Base-by-base conservation (phyloP, 208 protist genomes). In the Perkinsela sp. region DNA sequence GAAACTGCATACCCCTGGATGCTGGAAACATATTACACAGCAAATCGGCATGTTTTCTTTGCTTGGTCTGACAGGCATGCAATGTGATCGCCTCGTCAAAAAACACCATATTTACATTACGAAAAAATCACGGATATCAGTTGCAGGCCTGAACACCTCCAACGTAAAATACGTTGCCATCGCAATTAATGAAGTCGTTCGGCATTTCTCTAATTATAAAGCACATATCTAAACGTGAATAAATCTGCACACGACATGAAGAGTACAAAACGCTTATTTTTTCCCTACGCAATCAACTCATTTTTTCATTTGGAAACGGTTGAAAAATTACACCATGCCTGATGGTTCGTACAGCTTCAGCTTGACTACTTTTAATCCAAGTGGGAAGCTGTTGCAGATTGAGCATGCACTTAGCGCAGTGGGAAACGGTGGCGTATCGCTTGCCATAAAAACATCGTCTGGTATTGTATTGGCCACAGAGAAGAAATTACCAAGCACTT, bases 351-450 rank as follows among this genome's bases (percentile, higher is more conserved):
- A 57, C 40, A 57, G 80, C 48, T 99, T 98, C 77, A 96, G 93
- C 57, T 86, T 99, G 68, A 99, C 97, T 0, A 99, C 97, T 1
- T 99, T 99, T 84, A 96, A 87, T 76, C 95, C 96, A 16, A 97
- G 94, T 0, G 97, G 97, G 40, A 98, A 98, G 77, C 86, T 99
- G n/a, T 90, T 98, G 2, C 97, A 99, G 79, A 99, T 99, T 74
- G 97, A 99, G 76, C 97, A 99, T 80, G 97, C 97, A 0, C 90
- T 98, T 0, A 94, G 89, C 29, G 96, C 96, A 2, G 95, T 97
- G 0, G 76, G 78, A 0, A 85, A 84, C 30, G 94, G 93, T 16
- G 81, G 85, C 28, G 95, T 91, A 0, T 86, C 93, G 2, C 73
- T 97, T 1, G 90, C 84, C 6, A 85, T 94, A 1, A 94, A 94